Base-by-base conservation (phyloP, 257 asterid species). In the Sherardia arvensis region DNA sequence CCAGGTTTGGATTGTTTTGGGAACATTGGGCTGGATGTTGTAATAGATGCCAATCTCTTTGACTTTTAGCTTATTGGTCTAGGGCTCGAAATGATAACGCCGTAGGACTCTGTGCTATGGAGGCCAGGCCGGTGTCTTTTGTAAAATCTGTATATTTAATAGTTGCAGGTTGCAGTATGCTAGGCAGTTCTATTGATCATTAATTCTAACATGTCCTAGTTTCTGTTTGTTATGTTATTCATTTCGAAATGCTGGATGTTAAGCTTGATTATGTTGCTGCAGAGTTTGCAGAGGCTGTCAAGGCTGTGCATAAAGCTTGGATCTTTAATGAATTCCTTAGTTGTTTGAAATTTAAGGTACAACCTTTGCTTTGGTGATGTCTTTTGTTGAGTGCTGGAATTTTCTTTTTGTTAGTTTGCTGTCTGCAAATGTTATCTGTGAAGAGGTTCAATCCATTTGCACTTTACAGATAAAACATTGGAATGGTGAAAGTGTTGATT, bases 1-100 rank as follows among this genome's bases (percentile, higher is more conserved):
- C 56, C 76, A 58, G 70, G 74, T 45, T 63, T 78, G 30, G 81
- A 67, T 28, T 66, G 69, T 53, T 45, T 71, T 63, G 82, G 67
- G 45, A 76, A 38, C 63, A 71, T 79, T 49, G 79, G 59, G 61
- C 64, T 80, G 77, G 72, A 73, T 74, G 64, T 78, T 71, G 61
- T 73, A 36, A 10, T 71, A 29, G 71, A 72, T 57, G 67, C 75
- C 68, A 84, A 83, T 66, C 68, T 65, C 69, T 55, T 73, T 67
- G 80, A 75, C 73, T 61, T 78, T 55, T 77, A 66, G 38, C 36
- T 43, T 43, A 43, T 33, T 57, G 25, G 56, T 49, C 58, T 47
- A 30, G 47, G 60, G 23, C 49, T 48, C 23, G 23, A 30, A 32
- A n/a, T 59, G 63, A 29, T 32, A 48, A 34, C 7, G 18, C 29